phyloP scores from a whole-genome alignment of 148 eudicot species.

The Euryodendron excelsum region DNA sequence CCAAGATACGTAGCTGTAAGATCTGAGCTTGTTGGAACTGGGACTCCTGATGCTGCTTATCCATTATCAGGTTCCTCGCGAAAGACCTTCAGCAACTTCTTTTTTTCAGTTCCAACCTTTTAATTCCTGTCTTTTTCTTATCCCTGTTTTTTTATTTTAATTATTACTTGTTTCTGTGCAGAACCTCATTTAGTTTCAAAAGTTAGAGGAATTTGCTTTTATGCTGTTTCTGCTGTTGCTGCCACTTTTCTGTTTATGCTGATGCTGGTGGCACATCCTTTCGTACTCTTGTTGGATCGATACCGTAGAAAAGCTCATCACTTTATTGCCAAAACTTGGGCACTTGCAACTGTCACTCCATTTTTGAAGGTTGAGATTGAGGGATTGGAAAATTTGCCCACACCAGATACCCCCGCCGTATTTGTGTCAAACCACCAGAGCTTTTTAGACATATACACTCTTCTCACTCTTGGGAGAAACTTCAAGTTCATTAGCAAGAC shows the following conservation, averaged over 20 bases:
- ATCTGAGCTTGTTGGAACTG: conserved; percentile 63
- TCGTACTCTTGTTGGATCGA: conserved; percentile 69
- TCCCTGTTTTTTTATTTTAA: background rate
- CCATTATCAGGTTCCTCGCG: conserved; percentile 50
- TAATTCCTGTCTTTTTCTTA: background rate
- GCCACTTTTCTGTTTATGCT: conserved; percentile 62
- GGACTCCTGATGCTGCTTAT: conserved; percentile 53
- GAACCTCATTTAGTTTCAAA: conserved; percentile 53
- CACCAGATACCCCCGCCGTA: conserved; percentile 69
- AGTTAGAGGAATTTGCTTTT: conserved; percentile 69
- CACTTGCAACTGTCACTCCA: conserved; percentile 55
- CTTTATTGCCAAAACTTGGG: conserved; percentile 74
- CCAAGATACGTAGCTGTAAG: conserved; percentile 48
- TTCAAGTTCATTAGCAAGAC: conserved; percentile 97
- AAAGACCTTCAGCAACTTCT: conserved; percentile 8
- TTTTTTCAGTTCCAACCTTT: conserved; percentile 3
- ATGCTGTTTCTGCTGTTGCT: conserved; percentile 48
- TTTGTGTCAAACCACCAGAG: conserved; percentile 97
- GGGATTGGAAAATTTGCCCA: conserved; percentile 82
- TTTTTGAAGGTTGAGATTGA: conserved; percentile 62
- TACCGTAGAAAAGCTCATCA: conserved; percentile 73
- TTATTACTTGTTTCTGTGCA: conserved; percentile 28
- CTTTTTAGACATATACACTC: conserved; percentile 83
- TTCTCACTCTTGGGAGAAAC: conserved; percentile 78
- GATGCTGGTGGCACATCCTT: conserved; percentile 88